Conservation (phyloP, 768 basidiomycete species). For the Mycena indigotica region DNA sequence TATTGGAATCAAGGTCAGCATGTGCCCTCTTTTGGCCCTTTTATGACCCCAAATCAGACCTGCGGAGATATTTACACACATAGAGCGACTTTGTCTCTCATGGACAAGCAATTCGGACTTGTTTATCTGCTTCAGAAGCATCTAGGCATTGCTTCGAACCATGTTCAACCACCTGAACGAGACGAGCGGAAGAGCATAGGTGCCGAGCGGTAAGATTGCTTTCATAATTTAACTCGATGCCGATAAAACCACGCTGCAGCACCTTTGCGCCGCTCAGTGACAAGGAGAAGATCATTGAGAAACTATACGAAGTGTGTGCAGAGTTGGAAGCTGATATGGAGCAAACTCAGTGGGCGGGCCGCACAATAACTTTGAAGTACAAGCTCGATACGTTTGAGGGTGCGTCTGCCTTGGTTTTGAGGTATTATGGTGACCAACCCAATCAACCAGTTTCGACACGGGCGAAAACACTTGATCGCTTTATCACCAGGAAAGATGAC, state of each 20-base stretch:
- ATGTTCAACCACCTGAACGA: slow-evolving; percentile 71
- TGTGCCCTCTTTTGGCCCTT: slow-evolving; percentile 2
- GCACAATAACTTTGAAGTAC: slow-evolving; percentile 89
- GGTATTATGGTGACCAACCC: neutral
- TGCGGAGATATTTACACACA: slow-evolving; percentile 88
- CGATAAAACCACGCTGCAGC: slow-evolving; percentile 40
- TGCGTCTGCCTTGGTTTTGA: slow-evolving; percentile 26
- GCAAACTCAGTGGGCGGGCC: slow-evolving; percentile 79
- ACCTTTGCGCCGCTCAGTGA: slow-evolving; percentile 75
- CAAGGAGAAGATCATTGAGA: slow-evolving; percentile 66
- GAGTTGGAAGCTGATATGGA: slow-evolving; percentile 84
- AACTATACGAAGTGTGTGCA: slow-evolving; percentile 78
- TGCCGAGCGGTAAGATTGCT: slow-evolving; percentile 66
- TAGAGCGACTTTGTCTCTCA: slow-evolving; percentile 70
- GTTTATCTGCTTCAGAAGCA: slow-evolving; percentile 74
- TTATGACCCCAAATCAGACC: slow-evolving; percentile 48
- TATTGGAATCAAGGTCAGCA: slow-evolving; percentile 76
- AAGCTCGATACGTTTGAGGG: slow-evolving; percentile 92
- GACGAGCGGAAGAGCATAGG: slow-evolving; percentile 93
- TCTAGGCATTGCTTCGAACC: slow-evolving; percentile 85
- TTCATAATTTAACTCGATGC: neutral
- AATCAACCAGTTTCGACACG: slow-evolving; percentile 67
- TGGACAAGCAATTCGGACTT: slow-evolving; percentile 88
- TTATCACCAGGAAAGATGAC: slow-evolving; percentile 79
- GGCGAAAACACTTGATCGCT: slow-evolving; percentile 76